Evolutionary conservation across 495 filamentous ascomycete genomes (phyloP).

Genomic region (Annulohypoxylon moriforme): DNA sequence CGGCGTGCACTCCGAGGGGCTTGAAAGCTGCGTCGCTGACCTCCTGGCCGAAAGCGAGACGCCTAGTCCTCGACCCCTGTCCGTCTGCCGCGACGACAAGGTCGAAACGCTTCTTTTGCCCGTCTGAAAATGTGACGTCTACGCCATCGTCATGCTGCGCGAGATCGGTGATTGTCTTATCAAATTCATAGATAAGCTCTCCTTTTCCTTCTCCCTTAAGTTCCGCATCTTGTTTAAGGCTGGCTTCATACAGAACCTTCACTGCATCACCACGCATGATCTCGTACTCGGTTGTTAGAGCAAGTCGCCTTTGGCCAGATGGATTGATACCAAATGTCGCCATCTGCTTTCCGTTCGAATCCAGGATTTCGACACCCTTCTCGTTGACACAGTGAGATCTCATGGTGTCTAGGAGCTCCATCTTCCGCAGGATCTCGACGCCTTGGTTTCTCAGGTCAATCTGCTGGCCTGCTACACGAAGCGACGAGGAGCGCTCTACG

Average conservation of each 20-base stretch:
- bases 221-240: conserved; percentile 54
- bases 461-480: conserved; percentile 59
- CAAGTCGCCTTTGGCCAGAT: conserved; percentile 52
- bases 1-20: conserved; percentile 24
- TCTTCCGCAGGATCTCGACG: conserved; percentile 60
- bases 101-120: conserved; percentile 51
- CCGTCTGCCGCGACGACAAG: conserved; percentile 65
- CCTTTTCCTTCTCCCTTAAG: background rate
- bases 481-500: conserved; percentile 57
- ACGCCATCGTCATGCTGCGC: conserved; percentile 24
- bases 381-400: conserved; percentile 51
- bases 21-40: conserved; percentile 34
- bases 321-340: conserved; percentile 52
- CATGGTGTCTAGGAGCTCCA: conserved; percentile 59
- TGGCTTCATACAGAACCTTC: conserved; percentile 56
- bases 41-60: conserved; percentile 46
- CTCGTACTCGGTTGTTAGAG: conserved; percentile 62
- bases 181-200: conserved; percentile 32
- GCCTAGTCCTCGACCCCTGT: conserved; percentile 54
- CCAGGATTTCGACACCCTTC: conserved; percentile 55
- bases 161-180: conserved; percentile 18
- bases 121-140: conserved; percentile 49
- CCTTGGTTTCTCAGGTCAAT: conserved; percentile 61
- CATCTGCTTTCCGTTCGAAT: conserved; percentile 48
- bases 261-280: conserved; percentile 63